Evolutionary conservation across 768 basidiomycete genomes (phyloP), one percentile per base, ranked within the genome.

Genomic region (Cantharellus anzutake): DNA sequence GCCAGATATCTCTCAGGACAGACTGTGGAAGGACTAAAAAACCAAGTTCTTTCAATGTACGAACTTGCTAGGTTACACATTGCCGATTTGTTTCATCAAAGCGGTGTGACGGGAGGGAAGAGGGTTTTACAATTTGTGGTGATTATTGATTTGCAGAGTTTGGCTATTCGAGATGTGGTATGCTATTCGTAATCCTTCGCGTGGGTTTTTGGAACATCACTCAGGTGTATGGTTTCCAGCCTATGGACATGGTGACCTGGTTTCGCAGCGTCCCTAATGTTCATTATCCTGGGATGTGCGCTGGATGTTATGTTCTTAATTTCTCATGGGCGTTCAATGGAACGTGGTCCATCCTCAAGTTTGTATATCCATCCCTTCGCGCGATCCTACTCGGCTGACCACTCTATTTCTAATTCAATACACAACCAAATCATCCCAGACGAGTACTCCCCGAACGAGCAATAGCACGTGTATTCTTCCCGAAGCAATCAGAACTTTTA

Each of bases 251-350:
- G 5, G 42, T 50, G 20, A 41, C 62, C 16, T 62, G 61, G 61
- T 40, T 62, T 4, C 42, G 41, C n/a, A 35, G 57, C n/a, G 51
- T 55, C 34, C n/a, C 60, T 4, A 59, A 51, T 7, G 60, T 60
- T 16, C 57, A 62, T 37, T 62, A 56, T 56, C 61, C 61, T 20
- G 61, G 61, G 3, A 40, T 62, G 2, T 61, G 60, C 50, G 59
- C 55, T 37, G 3, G 53, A 61, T 58, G 55, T 35, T 63, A 59
- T 58, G 56, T 63, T 7, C 61, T 63, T 3, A 63, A 63, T 41
- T 63, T 61, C 39, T 63, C 62, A 2, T 63, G 62, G 62, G 50
- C 62, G 0, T 62, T 57, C 58, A 51, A 39, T 20, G 62, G 63
- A 5, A 34, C 61, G 2, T 63, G 62, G 62, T 29, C 29, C n/a